Evolutionary conservation across 2,329 filamentous ascomycete genomes (phyloP), one percentile per base, ranked within the genome.

Genomic region (Fusarium sterilihyphosum): DNA sequence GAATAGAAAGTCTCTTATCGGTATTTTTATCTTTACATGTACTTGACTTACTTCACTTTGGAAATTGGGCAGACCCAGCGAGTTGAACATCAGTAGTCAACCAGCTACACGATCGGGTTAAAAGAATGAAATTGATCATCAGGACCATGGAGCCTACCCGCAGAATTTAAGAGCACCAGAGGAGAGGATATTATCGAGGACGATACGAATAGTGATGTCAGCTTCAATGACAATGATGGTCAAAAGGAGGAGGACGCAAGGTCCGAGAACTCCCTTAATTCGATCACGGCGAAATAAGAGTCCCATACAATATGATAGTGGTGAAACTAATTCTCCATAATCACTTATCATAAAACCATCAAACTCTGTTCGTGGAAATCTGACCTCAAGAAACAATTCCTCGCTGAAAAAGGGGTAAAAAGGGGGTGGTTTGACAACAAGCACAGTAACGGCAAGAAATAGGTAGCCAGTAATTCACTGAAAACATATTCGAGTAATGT

Each of bases 301-400:
- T 14, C 7, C 24, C 18, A 13, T 26, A 14, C 8, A 47, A 47
- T 4, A 1, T 14, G 26, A 14, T 20, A 11, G 8, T 1, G 2
- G 12, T 29, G 8, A 13, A 47, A 14, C 29, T 47, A 35, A 35
- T 35, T 4, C 14, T 29, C 1, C 8, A 47, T 13, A 26, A 0
- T 47, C 0, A 18, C 6, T 6, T 47, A 10, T 29, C 0, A 47
- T 26, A 18, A 13, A 20, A 29, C 8, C 0, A 29, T 29, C 18
- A 29, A 47, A 29, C 44, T 26, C 0, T 8, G 17, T 26, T 0
- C 43, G 11, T 2, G 17, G 17, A 46, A 26, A 46, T 18, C 13
- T 1, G 0, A 46, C 43, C 24, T 46, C 17, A 46, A 26, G 24
- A 46, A 5, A 20, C 17, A 14, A 46, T 9, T 46, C 5, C 43